Percentiles rank a stretch among this genome's conserved stretches.
phyloP scores from a whole-genome alignment of 1,284 basidiomycete species.

The Marasmius oreades region DNA sequence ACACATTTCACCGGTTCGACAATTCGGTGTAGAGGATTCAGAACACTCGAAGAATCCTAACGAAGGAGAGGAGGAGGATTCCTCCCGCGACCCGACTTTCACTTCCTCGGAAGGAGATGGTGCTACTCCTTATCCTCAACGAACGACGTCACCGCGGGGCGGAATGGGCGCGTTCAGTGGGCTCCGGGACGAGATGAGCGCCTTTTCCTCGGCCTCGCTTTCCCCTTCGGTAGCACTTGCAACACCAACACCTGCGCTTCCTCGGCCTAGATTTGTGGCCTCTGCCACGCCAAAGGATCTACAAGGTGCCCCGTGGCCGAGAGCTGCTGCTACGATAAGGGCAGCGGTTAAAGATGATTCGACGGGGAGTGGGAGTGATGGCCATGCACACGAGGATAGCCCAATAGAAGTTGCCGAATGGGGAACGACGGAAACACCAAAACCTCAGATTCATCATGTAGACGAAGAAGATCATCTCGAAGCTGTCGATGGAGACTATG shows the following conservation, averaged over 20 bases:
- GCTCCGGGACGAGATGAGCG: slow-evolving; percentile 15
- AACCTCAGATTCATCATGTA: slow-evolving; percentile 21
- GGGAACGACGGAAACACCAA: not conserved
- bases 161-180: slow-evolving; percentile 1
- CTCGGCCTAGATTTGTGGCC: slow-evolving; percentile 57
- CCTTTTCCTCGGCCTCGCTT: slow-evolving; percentile 41
- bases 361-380: not conserved
- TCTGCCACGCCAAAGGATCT: slow-evolving; percentile 35
- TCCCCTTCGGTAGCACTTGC: slow-evolving; percentile 31
- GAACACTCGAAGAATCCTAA: slow-evolving; percentile 19
- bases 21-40: slow-evolving; percentile 16
- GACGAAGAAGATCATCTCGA: slow-evolving; percentile 25
- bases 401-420: not conserved
- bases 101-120: slow-evolving; percentile 47
- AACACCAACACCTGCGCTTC: slow-evolving; percentile 64
- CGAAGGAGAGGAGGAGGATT: slow-evolving; percentile 18
- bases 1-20: slow-evolving; percentile 34
- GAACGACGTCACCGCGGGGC: not conserved
- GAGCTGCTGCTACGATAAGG: slow-evolving; percentile 10
- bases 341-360: not conserved
- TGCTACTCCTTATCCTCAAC: slow-evolving; percentile 27
- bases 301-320: slow-evolving; percentile 26
- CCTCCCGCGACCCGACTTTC: slow-evolving; percentile 57
- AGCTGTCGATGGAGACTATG: slow-evolving; percentile 28
- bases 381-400: not conserved